phyloP scores from a whole-genome alignment of 768 basidiomycete species.

The Amanita fuliginea region DNA sequence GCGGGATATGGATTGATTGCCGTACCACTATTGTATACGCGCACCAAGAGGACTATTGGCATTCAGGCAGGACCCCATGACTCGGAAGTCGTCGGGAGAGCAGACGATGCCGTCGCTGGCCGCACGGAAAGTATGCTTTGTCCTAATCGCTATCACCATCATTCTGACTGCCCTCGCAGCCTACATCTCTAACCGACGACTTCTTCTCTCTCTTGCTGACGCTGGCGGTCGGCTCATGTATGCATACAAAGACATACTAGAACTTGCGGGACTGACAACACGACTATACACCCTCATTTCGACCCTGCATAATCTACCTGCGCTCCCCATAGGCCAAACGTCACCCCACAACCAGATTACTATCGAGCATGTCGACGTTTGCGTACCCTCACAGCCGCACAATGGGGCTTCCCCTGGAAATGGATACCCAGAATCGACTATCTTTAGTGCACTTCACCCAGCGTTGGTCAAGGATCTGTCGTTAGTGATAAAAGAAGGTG shows the following conservation, averaged over 20 bases:
- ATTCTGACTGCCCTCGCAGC: conserved; percentile 18
- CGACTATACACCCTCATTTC: conserved; percentile 84
- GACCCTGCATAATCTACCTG: conserved; percentile 65
- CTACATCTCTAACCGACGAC: conserved; percentile 88
- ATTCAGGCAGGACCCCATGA: conserved; percentile 14
- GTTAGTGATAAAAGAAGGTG: conserved; percentile 51
- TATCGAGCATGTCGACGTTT: conserved; percentile 62
- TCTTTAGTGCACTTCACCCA: neutral
- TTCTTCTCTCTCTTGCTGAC: conserved; percentile 90
- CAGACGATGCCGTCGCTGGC: conserved; percentile 31
- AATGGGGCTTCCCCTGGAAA: conserved; percentile 3
- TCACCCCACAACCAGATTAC: conserved; percentile 23
- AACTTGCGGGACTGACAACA: conserved; percentile 89
- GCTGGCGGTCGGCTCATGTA: conserved; percentile 96
- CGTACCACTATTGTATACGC: conserved; percentile 74
- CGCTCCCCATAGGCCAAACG: conserved; percentile 26
- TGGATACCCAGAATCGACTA: neutral
- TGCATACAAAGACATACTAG: conserved; percentile 90
- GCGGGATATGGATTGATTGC: conserved; percentile 88
- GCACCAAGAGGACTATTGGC: conserved; percentile 29
- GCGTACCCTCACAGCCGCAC: conserved; percentile 31
- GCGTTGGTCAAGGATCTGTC: conserved; percentile 62
- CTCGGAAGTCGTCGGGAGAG: neutral
- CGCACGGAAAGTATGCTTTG: conserved; percentile 33
- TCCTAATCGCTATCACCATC: neutral